These are phyloP conservation scores for Sarocladiaceae sp. DNA, from an alignment of 2,329 filamentous ascomycete species.

Conservation along the genomic window DNA sequence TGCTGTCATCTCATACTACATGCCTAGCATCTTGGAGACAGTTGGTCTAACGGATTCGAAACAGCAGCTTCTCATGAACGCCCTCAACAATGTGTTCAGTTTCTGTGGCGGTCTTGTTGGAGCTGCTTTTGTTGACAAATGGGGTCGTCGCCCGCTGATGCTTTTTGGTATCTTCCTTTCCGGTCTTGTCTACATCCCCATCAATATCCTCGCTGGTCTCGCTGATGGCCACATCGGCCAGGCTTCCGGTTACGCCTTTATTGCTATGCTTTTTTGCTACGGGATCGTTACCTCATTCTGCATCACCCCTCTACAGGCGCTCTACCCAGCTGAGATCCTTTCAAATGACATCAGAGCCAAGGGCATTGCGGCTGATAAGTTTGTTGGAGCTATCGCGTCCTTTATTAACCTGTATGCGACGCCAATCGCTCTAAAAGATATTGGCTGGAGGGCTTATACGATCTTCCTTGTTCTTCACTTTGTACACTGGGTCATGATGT, in stretches of 20 bases:
- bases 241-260: constrained; percentile 12
- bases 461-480: constrained; percentile 39
- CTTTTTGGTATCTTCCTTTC: constrained; percentile 34
- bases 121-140: constrained; percentile 40
- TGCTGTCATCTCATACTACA: constrained; percentile 42
- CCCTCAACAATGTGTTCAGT: constrained; percentile 37
- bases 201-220: constrained; percentile 25
- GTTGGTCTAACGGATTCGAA: constrained; percentile 36
- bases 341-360: constrained; percentile 34
- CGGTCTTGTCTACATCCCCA: constrained; percentile 27
- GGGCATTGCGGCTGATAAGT: constrained; percentile 33
- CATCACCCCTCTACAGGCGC: constrained; percentile 43
- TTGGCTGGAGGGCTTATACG: constrained; percentile 38
- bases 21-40: constrained; percentile 36
- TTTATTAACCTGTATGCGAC: constrained; percentile 35
- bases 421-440: constrained; percentile 36
- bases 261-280: constrained; percentile 39
- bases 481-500: constrained; percentile 15
- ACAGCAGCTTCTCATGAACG: constrained; percentile 30
- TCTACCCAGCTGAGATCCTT: constrained; percentile 37
- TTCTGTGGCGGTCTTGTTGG: constrained; percentile 34
- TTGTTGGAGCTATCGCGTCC: constrained; percentile 24
- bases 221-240: constrained; percentile 19
- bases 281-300: constrained; percentile 38
- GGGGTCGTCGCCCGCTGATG: constrained; percentile 44